A percentile compares a stretch with the other conserved stretches of the same genome.
phyloP scores from a whole-genome alignment of 371 early-diverging fungal genomes.

The Mucor saturninus region DNA sequence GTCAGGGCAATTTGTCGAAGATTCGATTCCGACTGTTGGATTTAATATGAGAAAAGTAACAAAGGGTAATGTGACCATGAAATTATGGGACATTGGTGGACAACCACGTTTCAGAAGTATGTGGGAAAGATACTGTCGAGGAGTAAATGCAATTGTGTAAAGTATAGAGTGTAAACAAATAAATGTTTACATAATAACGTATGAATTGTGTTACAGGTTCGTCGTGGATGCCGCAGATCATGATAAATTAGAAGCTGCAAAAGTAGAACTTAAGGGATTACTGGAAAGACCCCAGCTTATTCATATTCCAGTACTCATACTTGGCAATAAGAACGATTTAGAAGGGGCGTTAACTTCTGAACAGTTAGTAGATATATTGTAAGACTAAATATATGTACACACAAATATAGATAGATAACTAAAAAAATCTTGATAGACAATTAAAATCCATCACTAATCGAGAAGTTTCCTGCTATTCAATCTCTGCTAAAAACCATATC shows the following conservation, averaged over 20 bases:
- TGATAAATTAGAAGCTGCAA: constrained; percentile 89
- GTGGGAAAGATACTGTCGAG: constrained; percentile 97
- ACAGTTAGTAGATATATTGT: constrained; percentile 91
- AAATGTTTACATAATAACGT: constrained; percentile 4
- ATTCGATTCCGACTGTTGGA: constrained; percentile 97
- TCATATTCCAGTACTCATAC: constrained; percentile 94
- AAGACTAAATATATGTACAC: constrained; percentile 29
- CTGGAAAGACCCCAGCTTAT: constrained; percentile 91
- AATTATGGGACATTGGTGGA: constrained; percentile 98
- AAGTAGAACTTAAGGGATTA: constrained; percentile 87
- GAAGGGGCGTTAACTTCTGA: constrained; percentile 88
- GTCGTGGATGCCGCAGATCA: constrained; percentile 96
- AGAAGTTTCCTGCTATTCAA: constrained; percentile 99
- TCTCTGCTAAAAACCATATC: constrained; percentile 96
- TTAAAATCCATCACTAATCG: constrained; percentile 89
- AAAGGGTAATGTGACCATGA: constrained; percentile 95
- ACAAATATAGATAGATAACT: neutral
- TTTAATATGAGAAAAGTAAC: constrained; percentile 98
- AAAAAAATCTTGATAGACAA: constrained; percentile 55
- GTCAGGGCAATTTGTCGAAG: constrained; percentile 96
- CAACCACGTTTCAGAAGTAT: constrained; percentile 95
- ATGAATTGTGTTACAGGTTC: constrained; percentile 60
- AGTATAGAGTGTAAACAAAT: constrained; percentile 25
- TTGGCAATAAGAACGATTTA: constrained; percentile 99
- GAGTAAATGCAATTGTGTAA: constrained; percentile 97